Conservation (phyloP, 495 filamentous ascomycete species). For the Aspergillus cavernicola region DNA sequence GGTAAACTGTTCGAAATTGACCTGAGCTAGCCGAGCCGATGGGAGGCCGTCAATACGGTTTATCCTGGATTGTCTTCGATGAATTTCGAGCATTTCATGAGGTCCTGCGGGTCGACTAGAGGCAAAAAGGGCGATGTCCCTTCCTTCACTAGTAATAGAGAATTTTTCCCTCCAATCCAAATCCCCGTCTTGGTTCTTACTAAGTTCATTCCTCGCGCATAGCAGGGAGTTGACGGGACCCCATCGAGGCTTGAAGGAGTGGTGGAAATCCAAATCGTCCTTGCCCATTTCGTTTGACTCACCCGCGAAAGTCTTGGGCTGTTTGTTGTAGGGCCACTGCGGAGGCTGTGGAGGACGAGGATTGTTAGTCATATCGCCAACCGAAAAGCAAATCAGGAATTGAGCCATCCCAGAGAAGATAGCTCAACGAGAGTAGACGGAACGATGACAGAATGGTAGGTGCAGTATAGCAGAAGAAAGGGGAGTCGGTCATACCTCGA, state of each 20-base stretch:
- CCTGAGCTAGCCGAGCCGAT: slow-evolving; percentile 31
- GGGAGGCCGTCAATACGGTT: slow-evolving; percentile 37
- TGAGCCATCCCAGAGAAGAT: no score
- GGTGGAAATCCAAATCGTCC: slow-evolving; percentile 56
- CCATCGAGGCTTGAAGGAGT: slow-evolving; percentile 74
- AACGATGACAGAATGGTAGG: no score
- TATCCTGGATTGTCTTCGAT: slow-evolving; percentile 34
- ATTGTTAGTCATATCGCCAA: slow-evolving; percentile 31
- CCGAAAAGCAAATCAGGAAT: not conserved
- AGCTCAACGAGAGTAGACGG: no score
- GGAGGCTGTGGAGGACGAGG: no score
- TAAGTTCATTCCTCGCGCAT: slow-evolving; percentile 46
- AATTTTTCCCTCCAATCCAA: slow-evolving; percentile 32
- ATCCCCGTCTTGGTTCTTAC: slow-evolving; percentile 20
- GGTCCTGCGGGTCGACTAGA: slow-evolving; percentile 25
- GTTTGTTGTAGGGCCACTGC: slow-evolving; percentile 86
- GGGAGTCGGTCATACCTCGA: slow-evolving; percentile 67
- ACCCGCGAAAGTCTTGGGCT: slow-evolving; percentile 58
- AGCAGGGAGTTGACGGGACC: slow-evolving; percentile 68
- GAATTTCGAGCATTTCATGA: slow-evolving; percentile 35
- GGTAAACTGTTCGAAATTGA: slow-evolving; percentile 34
- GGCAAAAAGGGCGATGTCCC: slow-evolving; percentile 32
- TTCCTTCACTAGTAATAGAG: slow-evolving; percentile 37
- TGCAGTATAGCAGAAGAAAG: slow-evolving; percentile 17
- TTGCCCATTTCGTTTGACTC: slow-evolving; percentile 55